Conservation (phyloP, 768 basidiomycete species). For the Cystobasidium onofrii region DNA sequence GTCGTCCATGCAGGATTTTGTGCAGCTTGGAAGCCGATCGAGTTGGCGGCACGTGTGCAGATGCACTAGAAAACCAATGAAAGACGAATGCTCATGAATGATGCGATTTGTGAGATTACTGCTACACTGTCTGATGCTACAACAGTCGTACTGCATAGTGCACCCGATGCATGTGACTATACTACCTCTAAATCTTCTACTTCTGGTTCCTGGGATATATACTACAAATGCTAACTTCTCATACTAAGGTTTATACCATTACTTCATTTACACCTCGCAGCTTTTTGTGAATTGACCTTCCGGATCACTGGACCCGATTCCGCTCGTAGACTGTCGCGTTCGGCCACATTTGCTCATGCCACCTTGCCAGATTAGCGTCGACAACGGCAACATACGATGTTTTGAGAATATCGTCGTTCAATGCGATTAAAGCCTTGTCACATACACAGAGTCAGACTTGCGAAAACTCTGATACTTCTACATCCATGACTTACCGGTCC, state of each 20-base stretch:
- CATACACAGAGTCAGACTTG: not conserved
- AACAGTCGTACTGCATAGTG: no score
- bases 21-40: not conserved
- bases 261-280: not conserved
- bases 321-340: not conserved
- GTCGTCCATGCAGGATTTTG: not conserved
- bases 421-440: not conserved
- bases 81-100: not conserved
- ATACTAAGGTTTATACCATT: no score
- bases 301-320: no score
- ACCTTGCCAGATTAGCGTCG: not conserved
- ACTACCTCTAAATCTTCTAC: not conserved
- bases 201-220: not conserved
- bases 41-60: not conserved
- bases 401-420: slow-evolving; percentile 8
- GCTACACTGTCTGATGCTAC: no score
- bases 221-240: no score
- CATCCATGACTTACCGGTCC: not conserved
- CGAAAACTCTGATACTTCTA: not conserved
- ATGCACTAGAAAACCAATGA: not conserved
- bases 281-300: no score
- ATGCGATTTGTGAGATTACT: no score
- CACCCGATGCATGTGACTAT: no score
- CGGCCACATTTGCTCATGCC: slow-evolving; percentile 6
- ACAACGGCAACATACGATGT: not conserved